phyloP scores from a whole-genome alignment of 2,329 filamentous ascomycete species.

The Amauroascus verrucosus region DNA sequence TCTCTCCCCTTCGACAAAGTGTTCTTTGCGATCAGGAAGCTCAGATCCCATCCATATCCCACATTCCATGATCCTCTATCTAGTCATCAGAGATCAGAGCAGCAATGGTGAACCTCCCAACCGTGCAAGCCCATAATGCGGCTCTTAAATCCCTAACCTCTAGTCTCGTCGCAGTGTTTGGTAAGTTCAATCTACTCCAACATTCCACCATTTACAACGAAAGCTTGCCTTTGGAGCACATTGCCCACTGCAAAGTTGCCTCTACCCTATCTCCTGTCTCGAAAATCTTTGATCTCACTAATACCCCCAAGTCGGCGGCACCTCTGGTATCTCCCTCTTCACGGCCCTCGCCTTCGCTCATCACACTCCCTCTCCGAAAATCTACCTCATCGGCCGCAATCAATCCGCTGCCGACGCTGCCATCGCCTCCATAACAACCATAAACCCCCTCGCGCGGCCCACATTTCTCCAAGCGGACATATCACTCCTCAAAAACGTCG shows the following conservation, averaged over 20 bases:
- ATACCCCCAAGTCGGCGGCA: conserved; percentile 37
- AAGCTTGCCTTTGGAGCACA: not conserved
- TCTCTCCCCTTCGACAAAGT: not conserved
- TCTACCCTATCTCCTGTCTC: not conserved
- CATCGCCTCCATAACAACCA: conserved; percentile 30
- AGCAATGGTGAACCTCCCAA: conserved; percentile 18
- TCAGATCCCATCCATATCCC: not conserved
- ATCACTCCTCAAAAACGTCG: conserved; percentile 28
- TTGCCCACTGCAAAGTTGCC: not conserved
- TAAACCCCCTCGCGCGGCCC: conserved; percentile 21
- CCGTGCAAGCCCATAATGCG: conserved; percentile 18
- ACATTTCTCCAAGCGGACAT: conserved; percentile 28
- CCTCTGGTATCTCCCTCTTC: conserved; percentile 43
- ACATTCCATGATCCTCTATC: not conserved
- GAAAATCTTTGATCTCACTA: not conserved
- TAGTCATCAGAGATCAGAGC: not conserved
- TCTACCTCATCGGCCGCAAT: conserved; percentile 45
- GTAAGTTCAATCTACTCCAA: conserved; percentile 9
- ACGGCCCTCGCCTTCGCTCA: conserved; percentile 41
- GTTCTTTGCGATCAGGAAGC: not conserved
- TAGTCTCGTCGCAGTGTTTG: conserved; percentile 18
- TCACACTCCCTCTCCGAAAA: conserved; percentile 32
- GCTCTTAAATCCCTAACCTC: conserved; percentile 16
- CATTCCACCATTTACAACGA: not conserved
- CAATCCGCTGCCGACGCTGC: conserved; percentile 32